These are phyloP conservation scores for Myrica gale DNA, from an alignment of 306 rosid genomes.

Conservation along the genomic window DNA sequence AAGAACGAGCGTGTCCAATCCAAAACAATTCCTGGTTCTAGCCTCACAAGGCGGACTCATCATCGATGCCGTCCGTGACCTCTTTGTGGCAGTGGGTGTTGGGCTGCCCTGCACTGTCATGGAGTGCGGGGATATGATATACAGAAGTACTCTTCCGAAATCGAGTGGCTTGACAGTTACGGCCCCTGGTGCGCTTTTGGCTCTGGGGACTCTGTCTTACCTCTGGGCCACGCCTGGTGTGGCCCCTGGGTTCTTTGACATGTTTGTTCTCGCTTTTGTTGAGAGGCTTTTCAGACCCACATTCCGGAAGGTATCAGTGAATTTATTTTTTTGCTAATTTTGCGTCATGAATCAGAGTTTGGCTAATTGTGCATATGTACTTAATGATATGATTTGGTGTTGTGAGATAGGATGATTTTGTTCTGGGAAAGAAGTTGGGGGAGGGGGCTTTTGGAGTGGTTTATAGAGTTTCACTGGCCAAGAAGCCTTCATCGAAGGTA, in stretches of 20 bases:
- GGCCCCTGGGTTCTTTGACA: conserved; percentile 95
- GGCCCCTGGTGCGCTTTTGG: conserved; percentile 66
- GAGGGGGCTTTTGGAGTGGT: conserved; percentile 97
- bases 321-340: conserved; percentile 3
- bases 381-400: conserved; percentile 17
- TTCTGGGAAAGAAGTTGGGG: conserved; percentile 87
- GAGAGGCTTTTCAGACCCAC: conserved; percentile 79
- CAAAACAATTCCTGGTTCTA: conserved; percentile 28
- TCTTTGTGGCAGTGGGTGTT: conserved; percentile 82
- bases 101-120: conserved; percentile 90
- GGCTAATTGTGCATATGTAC: neutral
- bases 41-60: conserved; percentile 52
- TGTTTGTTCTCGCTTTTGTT: conserved; percentile 92
- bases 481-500: conserved; percentile 78
- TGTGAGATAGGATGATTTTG: conserved; percentile 74
- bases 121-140: conserved; percentile 94
- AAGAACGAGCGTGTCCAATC: conserved; percentile 34
- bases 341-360: conserved; percentile 1
- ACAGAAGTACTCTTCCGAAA: conserved; percentile 88
- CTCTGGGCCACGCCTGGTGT: conserved; percentile 98
- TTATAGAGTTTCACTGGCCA: conserved; percentile 66
- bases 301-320: conserved; percentile 55
- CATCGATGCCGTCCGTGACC: conserved; percentile 45
- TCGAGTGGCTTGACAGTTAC: conserved; percentile 66
- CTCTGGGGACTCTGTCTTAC: conserved; percentile 75